Evolutionary conservation across 371 early-diverging fungal species (phyloP).

Genomic region (Rhizomucor miehei): DNA sequence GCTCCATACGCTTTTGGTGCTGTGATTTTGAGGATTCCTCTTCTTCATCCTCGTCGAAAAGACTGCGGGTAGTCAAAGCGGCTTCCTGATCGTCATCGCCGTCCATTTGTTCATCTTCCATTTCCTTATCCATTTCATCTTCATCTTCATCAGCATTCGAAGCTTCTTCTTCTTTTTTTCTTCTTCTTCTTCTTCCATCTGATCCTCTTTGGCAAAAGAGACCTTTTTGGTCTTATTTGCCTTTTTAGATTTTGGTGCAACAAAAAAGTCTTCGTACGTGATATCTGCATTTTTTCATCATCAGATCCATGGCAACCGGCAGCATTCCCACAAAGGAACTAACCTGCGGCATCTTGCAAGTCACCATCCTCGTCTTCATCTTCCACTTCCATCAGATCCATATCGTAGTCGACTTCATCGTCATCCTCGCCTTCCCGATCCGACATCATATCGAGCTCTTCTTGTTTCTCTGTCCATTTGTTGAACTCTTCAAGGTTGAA

Average conservation of each 20-base stretch:
- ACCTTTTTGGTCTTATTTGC: background rate
- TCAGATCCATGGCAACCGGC: background rate
- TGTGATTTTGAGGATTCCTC: slow-evolving; percentile 25
- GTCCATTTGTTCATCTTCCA: slow-evolving; percentile 28
- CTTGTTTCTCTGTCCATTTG: slow-evolving; percentile 62
- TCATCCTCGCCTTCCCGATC: slow-evolving; percentile 42
- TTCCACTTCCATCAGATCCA: slow-evolving; percentile 49
- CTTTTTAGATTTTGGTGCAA: background rate
- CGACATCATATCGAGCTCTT: slow-evolving; percentile 46
- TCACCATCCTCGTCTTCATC: slow-evolving; percentile 37
- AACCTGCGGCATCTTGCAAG: slow-evolving; percentile 31
- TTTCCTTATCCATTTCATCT: slow-evolving; percentile 6
- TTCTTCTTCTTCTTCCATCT: background rate
- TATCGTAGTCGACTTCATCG: slow-evolving; percentile 54
- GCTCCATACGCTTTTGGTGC: slow-evolving; percentile 19
- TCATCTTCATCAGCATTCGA: slow-evolving; percentile 42
- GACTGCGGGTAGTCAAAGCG: slow-evolving; percentile 39
- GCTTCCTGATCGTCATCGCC: slow-evolving; percentile 40
- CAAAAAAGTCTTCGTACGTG: background rate
- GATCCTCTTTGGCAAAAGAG: background rate
- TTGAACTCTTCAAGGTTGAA: slow-evolving; percentile 63
- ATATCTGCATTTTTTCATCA: background rate
- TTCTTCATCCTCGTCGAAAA: slow-evolving; percentile 57
- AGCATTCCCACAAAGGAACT: too few species aligned
- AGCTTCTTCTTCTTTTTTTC: slow-evolving; percentile 59